These are phyloP conservation scores for Nematodospora valgi DNA, from an alignment of 805 yeast genomes.

Conservation along the genomic window DNA sequence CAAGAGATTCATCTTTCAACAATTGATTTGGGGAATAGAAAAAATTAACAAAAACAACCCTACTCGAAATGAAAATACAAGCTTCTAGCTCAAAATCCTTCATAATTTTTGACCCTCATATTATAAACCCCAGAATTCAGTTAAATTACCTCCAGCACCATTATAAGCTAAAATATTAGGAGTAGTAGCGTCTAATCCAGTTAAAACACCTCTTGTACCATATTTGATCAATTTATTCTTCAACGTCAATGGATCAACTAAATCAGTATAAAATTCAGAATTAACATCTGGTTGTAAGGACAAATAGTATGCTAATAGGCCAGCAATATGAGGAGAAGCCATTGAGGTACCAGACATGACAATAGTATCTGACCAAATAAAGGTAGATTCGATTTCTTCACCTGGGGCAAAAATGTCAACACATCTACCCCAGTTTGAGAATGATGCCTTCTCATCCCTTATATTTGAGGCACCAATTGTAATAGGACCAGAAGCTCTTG, in stretches of 20 bases:
- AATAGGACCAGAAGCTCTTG: slow-evolving; percentile 52
- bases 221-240: slow-evolving; percentile 50
- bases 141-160: slow-evolving; percentile 55
- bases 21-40: no score
- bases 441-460: slow-evolving; percentile 45
- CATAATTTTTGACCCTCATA: no score
- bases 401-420: slow-evolving; percentile 57
- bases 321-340: slow-evolving; percentile 62
- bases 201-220: slow-evolving; percentile 47
- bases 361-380: slow-evolving; percentile 54
- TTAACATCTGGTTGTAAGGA: slow-evolving; percentile 51
- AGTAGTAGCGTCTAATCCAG: slow-evolving; percentile 46
- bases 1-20: no score
- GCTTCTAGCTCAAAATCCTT: no score
- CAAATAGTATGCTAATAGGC: slow-evolving; percentile 53
- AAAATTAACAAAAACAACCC: no score
- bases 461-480: slow-evolving; percentile 51
- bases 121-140: no score
- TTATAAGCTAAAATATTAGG: slow-evolving; percentile 60
- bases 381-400: slow-evolving; percentile 52
- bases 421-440: slow-evolving; percentile 53
- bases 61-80: no score
- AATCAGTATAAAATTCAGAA: slow-evolving; percentile 45
- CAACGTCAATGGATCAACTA: slow-evolving; percentile 50
- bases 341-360: slow-evolving; percentile 60